Conservation (phyloP, 2,329 filamentous ascomycete genomes). For the Epichloe glyceriae region DNA sequence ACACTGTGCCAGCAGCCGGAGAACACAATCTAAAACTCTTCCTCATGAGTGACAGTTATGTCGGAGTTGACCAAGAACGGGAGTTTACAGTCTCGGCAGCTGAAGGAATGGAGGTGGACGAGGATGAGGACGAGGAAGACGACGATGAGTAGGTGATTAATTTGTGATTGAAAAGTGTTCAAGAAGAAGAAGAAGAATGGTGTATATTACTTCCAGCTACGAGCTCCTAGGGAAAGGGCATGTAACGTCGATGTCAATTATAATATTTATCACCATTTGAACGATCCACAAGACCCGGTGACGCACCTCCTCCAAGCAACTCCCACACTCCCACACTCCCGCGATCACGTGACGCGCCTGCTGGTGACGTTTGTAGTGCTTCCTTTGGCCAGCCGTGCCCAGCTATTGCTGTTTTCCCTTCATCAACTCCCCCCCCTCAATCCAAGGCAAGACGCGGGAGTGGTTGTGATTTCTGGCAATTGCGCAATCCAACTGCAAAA, state of each 20-base stretch:
- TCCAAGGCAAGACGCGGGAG: conserved; percentile 6
- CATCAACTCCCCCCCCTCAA: conserved; percentile 1
- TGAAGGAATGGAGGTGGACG: conserved; percentile 91
- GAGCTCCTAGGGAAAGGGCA: not conserved
- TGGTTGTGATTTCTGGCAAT: conserved; percentile 5
- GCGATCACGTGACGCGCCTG: conserved; percentile 19
- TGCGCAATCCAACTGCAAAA: conserved; percentile 5
- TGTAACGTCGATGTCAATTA: not conserved
- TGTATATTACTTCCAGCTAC: not conserved
- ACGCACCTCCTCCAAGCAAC: not conserved
- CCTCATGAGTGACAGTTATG: conserved; percentile 93
- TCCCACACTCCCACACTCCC: not conserved
- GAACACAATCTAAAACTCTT: conserved; percentile 82
- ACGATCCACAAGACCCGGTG: not conserved
- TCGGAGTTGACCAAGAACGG: conserved; percentile 93
- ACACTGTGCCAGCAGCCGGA: conserved; percentile 72
- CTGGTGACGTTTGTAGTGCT: conserved; percentile 25
- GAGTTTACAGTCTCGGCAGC: conserved; percentile 73
- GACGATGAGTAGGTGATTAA: conserved; percentile 18
- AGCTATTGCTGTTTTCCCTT: conserved; percentile 1
- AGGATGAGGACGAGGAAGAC: conserved; percentile 65
- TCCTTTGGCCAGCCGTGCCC: conserved; percentile 20
- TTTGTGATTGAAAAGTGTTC: too few relatives aligned
- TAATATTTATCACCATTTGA: not conserved
- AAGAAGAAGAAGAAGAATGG: not conserved